Evolutionary conservation across 2,329 filamentous ascomycete species (phyloP).

Genomic region (Aureobasidium sp.): DNA sequence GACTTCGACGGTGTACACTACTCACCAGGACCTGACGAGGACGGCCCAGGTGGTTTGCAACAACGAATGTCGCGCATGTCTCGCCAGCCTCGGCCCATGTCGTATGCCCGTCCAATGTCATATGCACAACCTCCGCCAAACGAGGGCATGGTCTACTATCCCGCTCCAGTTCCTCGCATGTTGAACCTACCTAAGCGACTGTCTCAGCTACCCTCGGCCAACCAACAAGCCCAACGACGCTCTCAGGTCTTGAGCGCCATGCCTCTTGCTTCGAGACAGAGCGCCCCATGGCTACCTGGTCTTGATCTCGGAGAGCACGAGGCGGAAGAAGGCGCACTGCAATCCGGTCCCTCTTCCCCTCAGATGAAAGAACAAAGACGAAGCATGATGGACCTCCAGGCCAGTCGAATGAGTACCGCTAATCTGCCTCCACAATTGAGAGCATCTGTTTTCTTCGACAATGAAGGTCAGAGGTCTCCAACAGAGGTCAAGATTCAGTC

Average conservation of each 20-base stretch:
- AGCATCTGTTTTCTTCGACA: slow-evolving; percentile 87
- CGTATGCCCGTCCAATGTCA: slow-evolving; percentile 42
- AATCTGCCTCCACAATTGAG: slow-evolving; percentile 74
- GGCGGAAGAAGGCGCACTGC: slow-evolving; percentile 13
- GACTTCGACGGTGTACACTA: slow-evolving; percentile 80
- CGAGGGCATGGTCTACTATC: slow-evolving; percentile 87
- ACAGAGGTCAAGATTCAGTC: slow-evolving; percentile 57
- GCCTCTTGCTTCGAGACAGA: slow-evolving; percentile 47
- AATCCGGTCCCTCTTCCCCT: slow-evolving; percentile 7
- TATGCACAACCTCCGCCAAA: slow-evolving; percentile 56
- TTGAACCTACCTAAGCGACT: slow-evolving; percentile 85
- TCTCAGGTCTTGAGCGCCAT: slow-evolving; percentile 66
- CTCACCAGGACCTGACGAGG: slow-evolving; percentile 44
- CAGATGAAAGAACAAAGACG: slow-evolving; percentile 25
- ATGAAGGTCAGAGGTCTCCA: slow-evolving; percentile 19
- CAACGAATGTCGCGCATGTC: slow-evolving; percentile 16
- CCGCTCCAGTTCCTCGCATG: slow-evolving; percentile 88
- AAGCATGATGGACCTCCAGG: slow-evolving; percentile 31
- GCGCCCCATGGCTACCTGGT: slow-evolving; percentile 40
- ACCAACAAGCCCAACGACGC: slow-evolving; percentile 61
- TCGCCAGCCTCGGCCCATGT: slow-evolving; percentile 17
- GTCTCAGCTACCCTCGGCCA: slow-evolving; percentile 62
- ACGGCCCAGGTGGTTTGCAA: not conserved
- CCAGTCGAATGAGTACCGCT: slow-evolving; percentile 30
- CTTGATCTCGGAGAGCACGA: slow-evolving; percentile 12